Evolutionary conservation across 2,329 filamentous ascomycete species (phyloP).

Genomic region (Exophiala sp.): DNA sequence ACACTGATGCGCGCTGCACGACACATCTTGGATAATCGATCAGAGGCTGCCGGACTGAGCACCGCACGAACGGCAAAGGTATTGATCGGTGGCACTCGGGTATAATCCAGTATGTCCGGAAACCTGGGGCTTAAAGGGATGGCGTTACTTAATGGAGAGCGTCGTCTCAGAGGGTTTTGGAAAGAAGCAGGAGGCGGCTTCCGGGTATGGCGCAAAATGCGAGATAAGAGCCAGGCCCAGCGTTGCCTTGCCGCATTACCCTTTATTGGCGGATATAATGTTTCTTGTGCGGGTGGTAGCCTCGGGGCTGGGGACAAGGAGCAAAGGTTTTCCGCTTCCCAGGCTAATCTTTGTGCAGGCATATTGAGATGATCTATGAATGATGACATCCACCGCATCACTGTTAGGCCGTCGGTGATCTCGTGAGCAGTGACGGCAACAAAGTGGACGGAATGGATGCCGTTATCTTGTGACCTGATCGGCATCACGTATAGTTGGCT

Average conservation of each 20-base stretch:
- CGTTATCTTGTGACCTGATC: background rate
- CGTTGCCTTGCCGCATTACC: constrained; percentile 17
- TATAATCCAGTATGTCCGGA: constrained; percentile 19
- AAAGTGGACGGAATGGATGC: constrained; percentile 10
- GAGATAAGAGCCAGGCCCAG: constrained; percentile 24
- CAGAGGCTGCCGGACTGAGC: constrained; percentile 11
- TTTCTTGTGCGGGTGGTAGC: constrained; percentile 26
- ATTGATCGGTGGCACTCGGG: constrained; percentile 21
- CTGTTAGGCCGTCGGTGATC: constrained; percentile 25
- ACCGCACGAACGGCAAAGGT: constrained; percentile 11
- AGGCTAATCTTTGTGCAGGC: constrained; percentile 2
- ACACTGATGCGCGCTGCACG: constrained; percentile 21
- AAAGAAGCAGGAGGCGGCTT: constrained; percentile 21
- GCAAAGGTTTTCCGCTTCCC: constrained; percentile 7
- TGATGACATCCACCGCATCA: constrained; percentile 21
- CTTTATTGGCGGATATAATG: constrained; percentile 21
- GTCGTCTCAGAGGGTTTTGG: constrained; percentile 23
- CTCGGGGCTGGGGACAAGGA: constrained; percentile 1
- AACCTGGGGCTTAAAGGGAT: constrained; percentile 13
- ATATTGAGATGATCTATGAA: constrained; percentile 23
- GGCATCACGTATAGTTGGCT: constrained; percentile 25
- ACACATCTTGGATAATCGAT: constrained; percentile 19
- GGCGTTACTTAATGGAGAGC: constrained; percentile 2
- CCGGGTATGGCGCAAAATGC: constrained; percentile 24
- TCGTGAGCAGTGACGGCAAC: constrained; percentile 23